These are phyloP conservation scores for Debaryomyces coudertii DNA, from an alignment of 1,139 yeast species.

Conservation along the genomic window DNA sequence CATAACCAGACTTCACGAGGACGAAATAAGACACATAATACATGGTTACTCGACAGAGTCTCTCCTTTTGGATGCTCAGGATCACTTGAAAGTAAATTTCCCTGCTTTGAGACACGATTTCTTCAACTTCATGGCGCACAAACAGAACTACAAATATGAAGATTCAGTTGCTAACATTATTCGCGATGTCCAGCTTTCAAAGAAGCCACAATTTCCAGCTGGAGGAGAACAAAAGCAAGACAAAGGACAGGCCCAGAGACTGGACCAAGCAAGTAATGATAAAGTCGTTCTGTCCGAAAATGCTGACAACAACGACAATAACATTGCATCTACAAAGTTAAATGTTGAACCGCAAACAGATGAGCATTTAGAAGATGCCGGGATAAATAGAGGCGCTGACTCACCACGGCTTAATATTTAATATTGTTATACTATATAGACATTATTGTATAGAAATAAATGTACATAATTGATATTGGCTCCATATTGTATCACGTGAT, in stretches of 20 bases:
- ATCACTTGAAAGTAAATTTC: conserved; percentile 14
- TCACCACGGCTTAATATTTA: neutral
- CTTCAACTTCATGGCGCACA: conserved; percentile 13
- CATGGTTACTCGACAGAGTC: conserved; percentile 19
- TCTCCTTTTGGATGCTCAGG: conserved; percentile 20
- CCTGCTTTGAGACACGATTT: conserved; percentile 31
- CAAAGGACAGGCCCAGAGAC: neutral
- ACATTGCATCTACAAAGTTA: neutral
- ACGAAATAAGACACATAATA: conserved; percentile 28
- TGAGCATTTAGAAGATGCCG: conserved; percentile 1
- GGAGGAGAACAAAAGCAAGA: neutral
- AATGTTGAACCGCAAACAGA: neutral
- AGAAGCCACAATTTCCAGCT: neutral
- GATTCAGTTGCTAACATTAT: neutral
- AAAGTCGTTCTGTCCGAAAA: neutral
- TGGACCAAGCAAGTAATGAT: neutral
- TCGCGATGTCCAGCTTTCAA: neutral
- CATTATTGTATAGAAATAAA: neutral
- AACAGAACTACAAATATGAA: conserved; percentile 12
- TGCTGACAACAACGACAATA: neutral
- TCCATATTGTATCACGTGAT: conserved; percentile 6
- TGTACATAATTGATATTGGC: neutral
- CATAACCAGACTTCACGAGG: conserved; percentile 35
- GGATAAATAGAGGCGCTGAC: conserved; percentile 2
- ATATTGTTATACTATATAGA: neutral